A percentile compares a stretch with the other conserved stretches of the same genome.
Evolutionary conservation across 2,329 filamentous ascomycete species (phyloP).

Genomic region (Paramyrothecium roridum): DNA sequence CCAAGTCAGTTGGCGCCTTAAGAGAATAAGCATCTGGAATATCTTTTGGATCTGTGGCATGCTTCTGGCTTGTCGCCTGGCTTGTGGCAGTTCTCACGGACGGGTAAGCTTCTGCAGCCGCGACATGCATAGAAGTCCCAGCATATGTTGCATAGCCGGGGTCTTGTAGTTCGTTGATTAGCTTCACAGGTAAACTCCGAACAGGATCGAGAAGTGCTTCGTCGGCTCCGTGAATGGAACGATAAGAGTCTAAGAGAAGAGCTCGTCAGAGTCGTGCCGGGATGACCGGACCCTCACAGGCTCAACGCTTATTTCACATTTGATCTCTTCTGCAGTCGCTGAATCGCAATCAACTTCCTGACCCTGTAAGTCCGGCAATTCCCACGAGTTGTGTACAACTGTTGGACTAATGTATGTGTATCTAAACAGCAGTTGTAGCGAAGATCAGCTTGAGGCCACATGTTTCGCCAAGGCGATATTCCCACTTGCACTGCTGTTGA

Average conservation of each 20-base stretch:
- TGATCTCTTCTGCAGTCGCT: conserved; percentile 4
- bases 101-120: not conserved
- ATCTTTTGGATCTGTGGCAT: conserved; percentile 6
- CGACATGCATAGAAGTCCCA: conserved; percentile 3
- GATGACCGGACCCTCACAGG: conserved; percentile 4
- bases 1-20: conserved; percentile 1
- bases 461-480: not conserved
- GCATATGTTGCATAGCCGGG: conserved; percentile 4
- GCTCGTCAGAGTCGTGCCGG: conserved; percentile 4
- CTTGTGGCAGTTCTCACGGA: conserved; percentile 9
- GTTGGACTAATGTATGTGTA: not conserved
- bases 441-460: not conserved
- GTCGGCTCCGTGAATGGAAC: conserved; percentile 9
- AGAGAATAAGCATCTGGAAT: conserved; percentile 5
- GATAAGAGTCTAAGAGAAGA: conserved; percentile 9
- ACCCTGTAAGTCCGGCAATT: conserved; percentile 4
- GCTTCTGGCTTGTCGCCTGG: conserved; percentile 2
- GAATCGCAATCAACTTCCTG: conserved; percentile 4
- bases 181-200: conserved; percentile 5
- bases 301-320: conserved; percentile 4
- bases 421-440: not conserved
- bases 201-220: conserved; percentile 8
- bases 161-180: conserved; percentile 5
- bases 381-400: not conserved
- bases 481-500: not conserved